Evolutionary conservation across 805 yeast species (phyloP), one percentile per base, ranked within the genome.

Genomic region (Ogataea pignaliae): DNA sequence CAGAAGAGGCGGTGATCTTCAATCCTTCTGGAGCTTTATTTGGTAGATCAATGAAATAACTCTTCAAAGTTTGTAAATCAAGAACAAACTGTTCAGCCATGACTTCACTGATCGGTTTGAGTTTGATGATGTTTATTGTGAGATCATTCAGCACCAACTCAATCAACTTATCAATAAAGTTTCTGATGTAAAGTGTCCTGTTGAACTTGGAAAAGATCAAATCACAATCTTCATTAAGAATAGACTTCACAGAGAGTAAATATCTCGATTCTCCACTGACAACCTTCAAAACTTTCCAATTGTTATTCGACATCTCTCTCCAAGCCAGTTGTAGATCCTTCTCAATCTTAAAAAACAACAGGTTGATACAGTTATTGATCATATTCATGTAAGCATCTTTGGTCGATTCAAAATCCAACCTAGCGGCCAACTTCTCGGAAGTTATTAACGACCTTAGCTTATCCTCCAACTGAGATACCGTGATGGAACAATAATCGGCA

Each of bases 401-500:
- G n/a, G 77, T 75, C 2, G 58, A 56, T 12, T 78, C 85, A 53
- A 88, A 83, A 13, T 67, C 60, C n/a, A 81, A 57, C 45, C 67
- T 69, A 16, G 64, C 67, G 11, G 69, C 56, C 40, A 63, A 63
- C 16, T 64, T 61, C 13, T 62, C 56, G 14, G 65, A 61, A 34
- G 50, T 42, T 51, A 61, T 70, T 54, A 64, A 66, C 59, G 62
- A 73, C 54, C 37, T 69, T 69, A 58, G 63, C 53, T 78, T 78
- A 21, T 83, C 85, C 53, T 82, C 88, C 37, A 93, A 66, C 59
- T 93, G 97, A 11, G 73, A 74, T 2, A 83, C 78, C 3, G 96
- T 93, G 10, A 79, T 71, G 14, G 87, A 77, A 46, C 96, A 83
- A 61, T 90, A 93, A 59, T 91, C 96, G 1, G 96, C 88, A 0